Evolutionary conservation across 1,284 basidiomycete genomes (phyloP), one percentile per base, ranked within the genome.

Genomic region (Neotropicomus parvogracilis): DNA sequence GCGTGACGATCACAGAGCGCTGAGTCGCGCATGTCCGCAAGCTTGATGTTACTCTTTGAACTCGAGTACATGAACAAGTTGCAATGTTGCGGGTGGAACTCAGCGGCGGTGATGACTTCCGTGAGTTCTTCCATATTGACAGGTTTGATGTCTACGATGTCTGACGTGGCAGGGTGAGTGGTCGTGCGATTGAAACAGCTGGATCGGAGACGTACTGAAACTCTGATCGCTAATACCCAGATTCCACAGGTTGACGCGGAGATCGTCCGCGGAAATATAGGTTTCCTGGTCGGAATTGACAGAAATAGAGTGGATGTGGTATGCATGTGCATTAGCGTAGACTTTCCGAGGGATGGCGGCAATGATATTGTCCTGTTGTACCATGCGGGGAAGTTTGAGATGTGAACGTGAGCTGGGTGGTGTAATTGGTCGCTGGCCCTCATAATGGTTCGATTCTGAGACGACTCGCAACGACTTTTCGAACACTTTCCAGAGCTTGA

Each of bases 401-500:
- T 85, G 78, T 48, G 67, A 70, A 49, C 69, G 68, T 54, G 68
- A 69, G 49, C 75, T 71, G 20, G 85, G 87, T 44, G 83, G 75
- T 20, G 82, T 78, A 46, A 85, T 68, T 29, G 78, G 72, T 45
- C 80, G 79, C 65, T 85, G 82, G 26, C 88, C 88, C 65, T 91
- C 88, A 53, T 84, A 83, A 59, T 95, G 85, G 69, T 99, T 99
- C 67, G 95, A 97, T 75, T 99, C 94, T 19, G 95, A 86, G 19
- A 99, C 95, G 31, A 98, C 90, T 62, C 91, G 89, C 64, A 99
- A 77, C 34, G 91, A 91, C 74, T 98, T 98, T 74, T 99, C 97
- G 59, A 98, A 99, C 29, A 99, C 95, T 68, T 99, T 99, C 97
- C 97, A 99, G 48, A 99, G 83, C 70, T 99, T 99, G 78, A 99